These are phyloP conservation scores for Haberlea rhodopensis DNA, from an alignment of 257 asterid species.

Conservation along the genomic window DNA sequence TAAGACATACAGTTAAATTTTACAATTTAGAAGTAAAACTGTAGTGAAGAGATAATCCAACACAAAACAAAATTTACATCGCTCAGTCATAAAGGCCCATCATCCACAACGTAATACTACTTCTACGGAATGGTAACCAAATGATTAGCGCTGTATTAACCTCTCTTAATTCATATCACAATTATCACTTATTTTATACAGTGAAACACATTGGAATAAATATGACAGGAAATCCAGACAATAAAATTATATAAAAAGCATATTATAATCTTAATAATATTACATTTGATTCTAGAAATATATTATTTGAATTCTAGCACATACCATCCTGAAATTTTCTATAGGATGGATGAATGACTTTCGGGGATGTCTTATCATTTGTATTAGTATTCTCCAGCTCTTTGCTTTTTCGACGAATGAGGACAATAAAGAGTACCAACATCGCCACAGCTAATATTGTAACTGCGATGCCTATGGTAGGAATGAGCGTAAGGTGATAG, in stretches of 20 bases:
- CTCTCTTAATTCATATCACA: not conserved
- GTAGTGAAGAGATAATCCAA: not conserved
- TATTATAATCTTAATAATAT: not conserved
- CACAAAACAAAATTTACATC: not conserved
- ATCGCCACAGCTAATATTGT: constrained; percentile 47
- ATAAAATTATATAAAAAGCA: too few relatives aligned
- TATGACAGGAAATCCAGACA: not conserved
- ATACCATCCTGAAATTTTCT: constrained; percentile 73
- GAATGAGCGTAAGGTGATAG: constrained; percentile 60
- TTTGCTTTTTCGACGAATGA: constrained; percentile 57
- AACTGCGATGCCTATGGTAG: constrained; percentile 66
- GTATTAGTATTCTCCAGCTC: constrained; percentile 57
- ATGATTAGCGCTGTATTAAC: too few relatives aligned
- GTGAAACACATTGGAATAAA: not conserved
- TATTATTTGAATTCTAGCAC: not conserved
- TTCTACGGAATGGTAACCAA: not conserved
- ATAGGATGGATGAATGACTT: constrained; percentile 46
- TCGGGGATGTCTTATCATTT: constrained; percentile 39
- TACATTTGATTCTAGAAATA: not conserved
- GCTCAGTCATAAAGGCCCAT: not conserved
- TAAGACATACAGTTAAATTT: not conserved
- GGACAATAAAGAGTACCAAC: constrained; percentile 56
- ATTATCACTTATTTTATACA: not conserved
- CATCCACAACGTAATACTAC: not conserved
- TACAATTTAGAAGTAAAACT: too few relatives aligned